Conservation (phyloP, 2,329 filamentous ascomycete genomes). For the Colletotrichum sojae region DNA sequence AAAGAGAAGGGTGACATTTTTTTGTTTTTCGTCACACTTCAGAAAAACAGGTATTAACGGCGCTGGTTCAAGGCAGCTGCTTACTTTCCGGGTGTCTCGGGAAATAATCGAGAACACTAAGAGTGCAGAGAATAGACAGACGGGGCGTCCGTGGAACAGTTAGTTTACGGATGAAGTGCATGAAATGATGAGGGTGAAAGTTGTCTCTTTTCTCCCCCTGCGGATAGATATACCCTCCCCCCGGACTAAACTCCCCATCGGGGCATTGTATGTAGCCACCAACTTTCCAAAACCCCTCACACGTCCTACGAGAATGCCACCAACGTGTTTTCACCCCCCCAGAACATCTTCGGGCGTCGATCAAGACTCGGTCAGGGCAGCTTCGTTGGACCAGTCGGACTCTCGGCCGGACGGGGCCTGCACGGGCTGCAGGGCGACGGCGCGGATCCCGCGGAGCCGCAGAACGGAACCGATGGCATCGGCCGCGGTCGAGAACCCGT, state of each 20-base stretch:
- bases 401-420: background rate
- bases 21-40: background rate
- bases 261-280: too few relatives aligned
- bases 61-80: background rate
- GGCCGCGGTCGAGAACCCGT: constrained; percentile 72
- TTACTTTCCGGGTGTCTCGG: background rate
- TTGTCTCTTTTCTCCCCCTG: too few relatives aligned
- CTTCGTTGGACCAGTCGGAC: background rate
- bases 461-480: constrained; percentile 77
- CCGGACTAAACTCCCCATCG: too few relatives aligned
- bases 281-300: too few relatives aligned
- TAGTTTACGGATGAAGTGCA: too few relatives aligned
- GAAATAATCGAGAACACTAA: too few relatives aligned
- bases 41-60: background rate
- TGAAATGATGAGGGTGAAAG: too few relatives aligned
- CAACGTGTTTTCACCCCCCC: too few relatives aligned
- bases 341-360: background rate
- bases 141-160: too few relatives aligned
- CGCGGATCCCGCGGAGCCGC: constrained; percentile 81
- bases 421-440: constrained; percentile 79
- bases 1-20: background rate
- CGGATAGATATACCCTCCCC: too few relatives aligned
- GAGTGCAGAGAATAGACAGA: too few relatives aligned
- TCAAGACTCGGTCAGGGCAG: background rate
- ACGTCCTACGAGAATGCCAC: too few relatives aligned